Base-by-base conservation (phyloP, 2,329 filamentous ascomycete genomes). In the Harringtonia lauricola region DNA sequence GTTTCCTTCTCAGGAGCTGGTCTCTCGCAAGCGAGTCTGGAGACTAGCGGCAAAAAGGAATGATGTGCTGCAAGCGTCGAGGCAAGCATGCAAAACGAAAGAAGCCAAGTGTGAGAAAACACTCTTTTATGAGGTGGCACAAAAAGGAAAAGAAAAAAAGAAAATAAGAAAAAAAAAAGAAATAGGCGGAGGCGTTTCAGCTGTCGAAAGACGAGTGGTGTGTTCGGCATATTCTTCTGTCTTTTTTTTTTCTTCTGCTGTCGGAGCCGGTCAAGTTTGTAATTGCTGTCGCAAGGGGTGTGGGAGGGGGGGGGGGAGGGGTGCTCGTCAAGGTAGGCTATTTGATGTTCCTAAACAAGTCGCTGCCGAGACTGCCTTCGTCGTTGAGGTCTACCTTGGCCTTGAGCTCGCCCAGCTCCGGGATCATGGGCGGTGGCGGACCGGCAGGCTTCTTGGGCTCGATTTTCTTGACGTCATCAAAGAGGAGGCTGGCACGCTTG, bases 331-430 rank as follows among this genome's bases (percentile, higher is more conserved):
- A 13, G 13, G 8, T n/a, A 31, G 13, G 21, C 39, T 44, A 76
- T 55, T 74, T 74, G 57, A 79, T 78, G 49, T 71, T 66, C 55
- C 76, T 76, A 58, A 79, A 79, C 29, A 79, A 60, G 48, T 78
- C 72, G 46, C 61, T 59, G 41, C 72, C 72, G 28, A 74, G 59
- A 44, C 61, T 62, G 36, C 62, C 65, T 8, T 66, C 64, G 35
- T 73, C 64, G 39, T 58, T 54, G 21, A 64, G 59, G 39, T 69
- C 67, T 39, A 70, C 53, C 54, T 67, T 69, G 44, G 69, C 66
- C 52, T 74, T 66, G 44, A 77, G 62, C 39, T 70, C 65, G 52
- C 60, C 65, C 40, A 79, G 62, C 55, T 79, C 74, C 18, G 75
- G 75, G 41, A 79, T 78, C 72, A 72, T 77, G 21, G 75, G 75